A percentile compares a stretch with the other conserved stretches of the same genome.
Evolutionary conservation across 371 early-diverging fungal genomes (phyloP).

Genomic region (Apophysomyces ossiformis): DNA sequence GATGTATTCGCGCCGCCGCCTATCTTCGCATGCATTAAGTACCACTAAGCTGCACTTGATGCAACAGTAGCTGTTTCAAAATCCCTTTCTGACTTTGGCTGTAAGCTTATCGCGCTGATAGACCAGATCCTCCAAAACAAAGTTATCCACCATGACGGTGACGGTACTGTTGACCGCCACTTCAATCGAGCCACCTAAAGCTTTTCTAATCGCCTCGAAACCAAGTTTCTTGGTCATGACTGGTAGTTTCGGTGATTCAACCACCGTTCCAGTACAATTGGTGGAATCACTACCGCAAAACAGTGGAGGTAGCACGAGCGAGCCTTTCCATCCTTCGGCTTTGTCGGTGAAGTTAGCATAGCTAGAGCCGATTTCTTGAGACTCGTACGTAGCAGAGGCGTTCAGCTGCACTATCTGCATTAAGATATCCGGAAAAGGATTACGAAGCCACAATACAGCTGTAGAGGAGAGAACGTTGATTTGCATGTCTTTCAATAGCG

Average conservation of each 20-base stretch:
- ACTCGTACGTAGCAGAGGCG: conserved; percentile 41
- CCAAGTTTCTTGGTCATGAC: conserved; percentile 44
- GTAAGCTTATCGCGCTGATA: conserved; percentile 47
- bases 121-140: conserved; percentile 27
- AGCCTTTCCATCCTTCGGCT: conserved; percentile 32
- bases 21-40: too few species aligned
- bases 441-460: conserved; percentile 41
- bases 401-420: conserved; percentile 45
- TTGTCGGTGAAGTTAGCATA: conserved; percentile 41
- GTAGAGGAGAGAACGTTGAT: conserved; percentile 53
- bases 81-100: conserved; percentile 43
- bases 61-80: conserved; percentile 21
- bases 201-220: conserved; percentile 42
- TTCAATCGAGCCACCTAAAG: conserved; percentile 44
- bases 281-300: conserved; percentile 11
- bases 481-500: conserved; percentile 43
- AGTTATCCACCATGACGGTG: conserved; percentile 37
- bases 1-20: too few species aligned
- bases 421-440: conserved; percentile 40
- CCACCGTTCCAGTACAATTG: conserved; percentile 26
- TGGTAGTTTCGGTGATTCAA: conserved; percentile 46
- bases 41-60: too few species aligned
- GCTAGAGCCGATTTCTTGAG: conserved; percentile 36
- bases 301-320: conserved; percentile 24
- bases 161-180: conserved; percentile 44